Conservation (phyloP, 768 basidiomycete genomes). For the Pholiota molesta region DNA sequence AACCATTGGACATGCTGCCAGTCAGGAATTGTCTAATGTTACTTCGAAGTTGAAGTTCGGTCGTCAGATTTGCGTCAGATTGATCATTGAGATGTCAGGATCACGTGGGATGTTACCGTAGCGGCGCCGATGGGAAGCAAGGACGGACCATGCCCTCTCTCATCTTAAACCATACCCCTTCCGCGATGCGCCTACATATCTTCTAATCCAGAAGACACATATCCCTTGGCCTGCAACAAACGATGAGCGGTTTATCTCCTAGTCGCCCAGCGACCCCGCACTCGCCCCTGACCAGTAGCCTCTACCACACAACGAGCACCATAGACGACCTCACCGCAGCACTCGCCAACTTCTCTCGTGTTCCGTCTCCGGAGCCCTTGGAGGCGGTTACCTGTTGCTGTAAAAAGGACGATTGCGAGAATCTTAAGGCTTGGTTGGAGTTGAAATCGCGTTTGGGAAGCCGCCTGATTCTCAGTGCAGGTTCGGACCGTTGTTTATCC, state of each 20-base stretch:
- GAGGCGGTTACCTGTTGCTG: slow-evolving; percentile 64
- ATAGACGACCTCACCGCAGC: slow-evolving; percentile 83
- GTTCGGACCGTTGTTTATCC: slow-evolving; percentile 46
- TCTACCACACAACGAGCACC: slow-evolving; percentile 57
- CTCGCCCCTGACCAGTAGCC: slow-evolving; percentile 52
- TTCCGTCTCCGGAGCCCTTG: slow-evolving; percentile 73
- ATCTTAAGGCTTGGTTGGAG: slow-evolving; percentile 61
- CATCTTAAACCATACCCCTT: slow-evolving; percentile 2
- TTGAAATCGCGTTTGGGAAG: slow-evolving; percentile 75
- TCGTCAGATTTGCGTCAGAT: too few species aligned
- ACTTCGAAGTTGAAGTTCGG: too few species aligned
- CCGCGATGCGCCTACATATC: not conserved
- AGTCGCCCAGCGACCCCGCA: slow-evolving; percentile 49
- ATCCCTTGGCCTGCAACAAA: not conserved
- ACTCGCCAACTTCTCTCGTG: slow-evolving; percentile 69
- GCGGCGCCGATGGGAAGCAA: not conserved
- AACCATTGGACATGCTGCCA: too few species aligned
- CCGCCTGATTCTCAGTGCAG: slow-evolving; percentile 82
- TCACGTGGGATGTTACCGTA: not conserved
- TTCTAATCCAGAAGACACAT: slow-evolving; percentile 1
- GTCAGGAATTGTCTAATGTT: too few species aligned
- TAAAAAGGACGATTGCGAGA: slow-evolving; percentile 64
- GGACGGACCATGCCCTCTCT: not conserved
- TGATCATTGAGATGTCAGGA: not conserved
- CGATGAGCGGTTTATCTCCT: slow-evolving; percentile 22